A percentile compares a stretch with the other conserved stretches of the same genome.
phyloP scores from a whole-genome alignment of 768 basidiomycete genomes.

The Cubamyces lactineus region DNA sequence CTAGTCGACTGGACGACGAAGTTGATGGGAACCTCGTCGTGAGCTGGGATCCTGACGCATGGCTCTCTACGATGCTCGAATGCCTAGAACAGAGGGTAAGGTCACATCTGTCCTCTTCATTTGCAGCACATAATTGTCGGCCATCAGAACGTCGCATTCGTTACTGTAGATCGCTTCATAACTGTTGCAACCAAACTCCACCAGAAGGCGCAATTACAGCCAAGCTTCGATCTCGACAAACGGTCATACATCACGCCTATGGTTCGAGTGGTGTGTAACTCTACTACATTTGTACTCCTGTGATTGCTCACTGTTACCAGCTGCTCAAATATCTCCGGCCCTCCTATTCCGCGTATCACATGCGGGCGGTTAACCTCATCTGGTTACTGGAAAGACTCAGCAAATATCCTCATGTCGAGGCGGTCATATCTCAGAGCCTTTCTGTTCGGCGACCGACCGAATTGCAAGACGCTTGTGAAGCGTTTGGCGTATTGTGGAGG shows the following conservation, averaged over 20 bases:
- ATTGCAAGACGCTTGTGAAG: constrained; percentile 69
- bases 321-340: constrained; percentile 76
- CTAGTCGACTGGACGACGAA: constrained; percentile 44
- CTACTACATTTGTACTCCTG: constrained; percentile 9
- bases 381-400: constrained; percentile 74
- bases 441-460: constrained; percentile 52
- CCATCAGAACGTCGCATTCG: constrained; percentile 62
- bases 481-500: constrained; percentile 93
- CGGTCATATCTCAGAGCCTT: constrained; percentile 76
- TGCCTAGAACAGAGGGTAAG: constrained; percentile 61
- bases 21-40: constrained; percentile 40
- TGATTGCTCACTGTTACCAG: constrained; percentile 36
- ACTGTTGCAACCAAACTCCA: constrained; percentile 59
- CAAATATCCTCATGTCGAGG: constrained; percentile 67
- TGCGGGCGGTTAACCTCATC: constrained; percentile 77
- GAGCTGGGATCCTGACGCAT: constrained; percentile 64
- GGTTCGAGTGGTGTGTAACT: constrained; percentile 47
- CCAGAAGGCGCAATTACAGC: constrained; percentile 51
- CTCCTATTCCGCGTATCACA: constrained; percentile 71
- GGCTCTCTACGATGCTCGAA: constrained; percentile 60
- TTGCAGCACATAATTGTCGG: neutral
- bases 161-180: constrained; percentile 65
- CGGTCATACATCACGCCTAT: constrained; percentile 60
- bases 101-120: neutral
- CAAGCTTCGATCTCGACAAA: constrained; percentile 57